A percentile compares a stretch with the other conserved stretches of the same genome.
Conservation (phyloP, 805 yeast species). For the Yarrowia bubula region DNA sequence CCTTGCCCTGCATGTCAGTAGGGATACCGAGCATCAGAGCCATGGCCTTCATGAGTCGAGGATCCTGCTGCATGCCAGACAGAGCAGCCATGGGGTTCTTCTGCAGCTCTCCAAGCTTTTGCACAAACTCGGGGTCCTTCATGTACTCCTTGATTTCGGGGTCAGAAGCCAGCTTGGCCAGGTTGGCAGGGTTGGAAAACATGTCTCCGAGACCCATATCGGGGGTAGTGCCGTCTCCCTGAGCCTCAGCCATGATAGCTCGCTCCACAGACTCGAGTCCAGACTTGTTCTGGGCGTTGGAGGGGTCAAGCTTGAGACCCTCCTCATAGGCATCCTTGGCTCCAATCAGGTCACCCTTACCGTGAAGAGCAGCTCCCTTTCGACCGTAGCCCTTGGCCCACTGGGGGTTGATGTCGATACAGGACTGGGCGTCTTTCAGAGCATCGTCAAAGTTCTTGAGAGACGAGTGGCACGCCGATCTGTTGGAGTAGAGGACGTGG, state of each 20-base stretch:
- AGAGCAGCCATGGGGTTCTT: conserved; percentile 73
- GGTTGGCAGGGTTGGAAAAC: conserved; percentile 75
- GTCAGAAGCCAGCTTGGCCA: conserved; percentile 69
- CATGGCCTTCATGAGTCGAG: conserved; percentile 83
- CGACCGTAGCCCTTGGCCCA: conserved; percentile 98
- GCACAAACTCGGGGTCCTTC: conserved; percentile 82
- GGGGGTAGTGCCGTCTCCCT: conserved; percentile 47
- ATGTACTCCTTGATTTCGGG: conserved; percentile 85
- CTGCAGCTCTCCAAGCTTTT: conserved; percentile 54
- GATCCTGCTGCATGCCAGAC: conserved; percentile 70
- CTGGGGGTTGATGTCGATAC: conserved; percentile 72
- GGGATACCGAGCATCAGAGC: conserved; percentile 80
- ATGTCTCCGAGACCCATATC: conserved; percentile 75
- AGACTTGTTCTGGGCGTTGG: conserved; percentile 80
- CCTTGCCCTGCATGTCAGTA: conserved; percentile 40
- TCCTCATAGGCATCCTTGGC: conserved; percentile 71
- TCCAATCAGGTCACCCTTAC: conserved; percentile 74
- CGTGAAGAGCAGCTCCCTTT: conserved; percentile 88
- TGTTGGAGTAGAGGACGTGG: conserved; percentile 88
- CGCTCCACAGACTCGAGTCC: conserved; percentile 72
- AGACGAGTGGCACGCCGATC: conserved; percentile 90
- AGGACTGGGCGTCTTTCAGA: conserved; percentile 77
- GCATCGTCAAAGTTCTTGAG: conserved; percentile 71
- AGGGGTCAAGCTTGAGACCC: conserved; percentile 76
- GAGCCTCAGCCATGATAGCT: conserved; percentile 52